Evolutionary conservation across 2,329 filamentous ascomycete species (phyloP).

Genomic region (Chrysosporium queenslandicum): DNA sequence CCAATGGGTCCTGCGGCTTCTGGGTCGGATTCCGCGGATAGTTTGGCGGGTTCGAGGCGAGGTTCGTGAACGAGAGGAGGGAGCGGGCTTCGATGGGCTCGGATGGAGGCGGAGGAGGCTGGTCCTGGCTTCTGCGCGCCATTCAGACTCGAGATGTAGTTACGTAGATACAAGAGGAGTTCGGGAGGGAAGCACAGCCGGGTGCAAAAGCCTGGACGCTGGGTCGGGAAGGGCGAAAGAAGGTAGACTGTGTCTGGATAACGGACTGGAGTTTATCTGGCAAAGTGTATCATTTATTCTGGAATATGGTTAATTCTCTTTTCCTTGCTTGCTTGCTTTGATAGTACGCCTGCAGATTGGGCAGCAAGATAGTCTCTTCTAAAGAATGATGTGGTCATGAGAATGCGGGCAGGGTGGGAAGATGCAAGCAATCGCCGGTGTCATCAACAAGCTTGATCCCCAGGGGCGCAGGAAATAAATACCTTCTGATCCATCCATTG

Average conservation of each 20-base stretch:
- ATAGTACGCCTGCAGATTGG: too few species aligned
- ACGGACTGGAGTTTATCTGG: not conserved
- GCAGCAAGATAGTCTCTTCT: not conserved
- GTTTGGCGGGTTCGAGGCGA: constrained; percentile 77
- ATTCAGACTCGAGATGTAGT: not conserved
- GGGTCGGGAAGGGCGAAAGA: not conserved
- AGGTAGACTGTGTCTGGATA: not conserved
- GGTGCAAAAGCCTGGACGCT: not conserved
- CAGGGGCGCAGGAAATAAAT: too few species aligned
- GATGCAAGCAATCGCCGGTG: too few species aligned
- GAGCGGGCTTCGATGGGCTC: constrained; percentile 63
- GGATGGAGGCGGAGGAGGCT: not conserved
- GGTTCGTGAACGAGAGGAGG: constrained; percentile 63
- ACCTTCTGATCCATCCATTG: too few species aligned
- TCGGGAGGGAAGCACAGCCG: not conserved
- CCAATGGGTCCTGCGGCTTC: constrained; percentile 58
- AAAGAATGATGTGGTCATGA: too few species aligned
- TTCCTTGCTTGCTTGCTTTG: not conserved
- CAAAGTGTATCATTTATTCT: not conserved
- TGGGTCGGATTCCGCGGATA: constrained; percentile 71
- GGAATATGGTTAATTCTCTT: not conserved
- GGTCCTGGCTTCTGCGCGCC: constrained; percentile 8
- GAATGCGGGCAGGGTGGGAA: not conserved
- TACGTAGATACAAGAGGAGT: not conserved
- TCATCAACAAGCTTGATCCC: too few species aligned